Conservation (phyloP, 441 rosid species). For the Populus hybrid region DNA sequence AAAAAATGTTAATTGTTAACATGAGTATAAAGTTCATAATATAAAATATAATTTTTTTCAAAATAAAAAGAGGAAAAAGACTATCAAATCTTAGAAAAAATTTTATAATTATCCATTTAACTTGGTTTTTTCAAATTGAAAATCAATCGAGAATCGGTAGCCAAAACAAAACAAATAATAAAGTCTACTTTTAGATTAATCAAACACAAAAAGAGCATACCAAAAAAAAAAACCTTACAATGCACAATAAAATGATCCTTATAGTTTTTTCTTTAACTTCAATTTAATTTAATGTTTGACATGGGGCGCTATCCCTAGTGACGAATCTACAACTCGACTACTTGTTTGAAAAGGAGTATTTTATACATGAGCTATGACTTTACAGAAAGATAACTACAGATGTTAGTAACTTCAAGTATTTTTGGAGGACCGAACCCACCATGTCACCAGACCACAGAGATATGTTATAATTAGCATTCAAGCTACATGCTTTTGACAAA, state of each 20-base stretch:
- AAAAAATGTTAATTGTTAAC: too few species aligned
- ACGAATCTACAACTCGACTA: neutral
- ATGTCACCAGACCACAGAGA: neutral
- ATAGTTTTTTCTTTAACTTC: too few species aligned
- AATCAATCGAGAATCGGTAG: fast-evolving
- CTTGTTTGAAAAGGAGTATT: neutral
- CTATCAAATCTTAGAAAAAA: fast-evolving
- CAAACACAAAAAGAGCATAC: too few species aligned
- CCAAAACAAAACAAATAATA: neutral
- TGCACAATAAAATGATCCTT: too few species aligned
- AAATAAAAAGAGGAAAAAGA: fast-evolving
- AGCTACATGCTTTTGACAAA: neutral
- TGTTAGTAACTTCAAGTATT: neutral
- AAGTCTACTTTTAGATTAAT: too few species aligned
- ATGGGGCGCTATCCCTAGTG: neutral
- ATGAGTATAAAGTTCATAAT: too few species aligned
- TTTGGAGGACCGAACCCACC: neutral
- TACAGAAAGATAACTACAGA: neutral
- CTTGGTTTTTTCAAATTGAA: too few species aligned
- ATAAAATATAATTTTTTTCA: too few species aligned
- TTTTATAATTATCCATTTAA: neutral
- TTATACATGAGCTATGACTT: constrained; percentile 2
- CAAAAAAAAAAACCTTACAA: neutral
- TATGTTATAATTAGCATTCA: neutral
- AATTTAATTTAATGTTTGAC: too few species aligned